Conservation (phyloP, 2,329 filamentous ascomycete species). For the Fusarium palustre region DNA sequence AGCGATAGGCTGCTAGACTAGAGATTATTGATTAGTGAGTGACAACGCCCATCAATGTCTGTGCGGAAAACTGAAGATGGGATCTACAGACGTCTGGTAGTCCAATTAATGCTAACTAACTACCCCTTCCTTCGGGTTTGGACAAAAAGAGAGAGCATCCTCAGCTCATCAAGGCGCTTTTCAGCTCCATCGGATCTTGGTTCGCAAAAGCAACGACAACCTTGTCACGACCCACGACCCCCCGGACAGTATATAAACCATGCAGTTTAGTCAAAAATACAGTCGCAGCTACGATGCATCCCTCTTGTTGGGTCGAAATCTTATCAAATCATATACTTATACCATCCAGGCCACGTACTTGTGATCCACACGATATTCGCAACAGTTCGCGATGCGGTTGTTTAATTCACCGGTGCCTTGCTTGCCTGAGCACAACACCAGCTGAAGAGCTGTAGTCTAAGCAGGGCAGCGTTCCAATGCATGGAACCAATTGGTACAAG, state of each 20-base stretch:
- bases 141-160: slow-evolving; percentile 9
- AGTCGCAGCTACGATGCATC: neutral
- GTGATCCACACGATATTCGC: slow-evolving; percentile 7
- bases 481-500: neutral
- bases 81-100: slow-evolving; percentile 40
- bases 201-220: slow-evolving; percentile 27
- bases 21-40: slow-evolving; percentile 18
- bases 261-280: neutral
- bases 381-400: neutral
- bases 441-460: slow-evolving; percentile 16
- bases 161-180: slow-evolving; percentile 31
- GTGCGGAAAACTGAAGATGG: slow-evolving; percentile 25
- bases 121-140: slow-evolving; percentile 27
- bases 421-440: neutral
- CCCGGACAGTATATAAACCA: slow-evolving; percentile 5
- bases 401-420: neutral
- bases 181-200: slow-evolving; percentile 34
- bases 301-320: neutral
- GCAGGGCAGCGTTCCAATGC: slow-evolving; percentile 10
- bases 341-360: neutral
- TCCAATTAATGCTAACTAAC: slow-evolving; percentile 41
- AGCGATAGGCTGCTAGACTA: neutral
- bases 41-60: slow-evolving; percentile 15
- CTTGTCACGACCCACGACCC: slow-evolving; percentile 18
- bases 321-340: slow-evolving; percentile 1